Conservation (phyloP, 169 alveolate genomes). For the Plasmodium vivax region DNA sequence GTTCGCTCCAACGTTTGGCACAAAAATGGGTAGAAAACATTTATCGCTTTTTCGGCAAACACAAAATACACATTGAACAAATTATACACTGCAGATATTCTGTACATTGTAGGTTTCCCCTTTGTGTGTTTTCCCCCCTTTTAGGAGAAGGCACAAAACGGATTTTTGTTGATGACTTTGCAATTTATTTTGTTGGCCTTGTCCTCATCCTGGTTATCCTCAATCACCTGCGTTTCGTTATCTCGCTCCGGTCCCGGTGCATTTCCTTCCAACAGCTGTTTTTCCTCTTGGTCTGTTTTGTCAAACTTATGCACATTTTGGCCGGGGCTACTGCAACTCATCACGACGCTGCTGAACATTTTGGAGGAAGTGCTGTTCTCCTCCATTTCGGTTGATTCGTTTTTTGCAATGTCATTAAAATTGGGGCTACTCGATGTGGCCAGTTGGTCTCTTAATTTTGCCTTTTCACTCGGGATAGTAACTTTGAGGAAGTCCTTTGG, state of each 20-base stretch:
- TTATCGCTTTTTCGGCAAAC: neutral
- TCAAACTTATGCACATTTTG: neutral
- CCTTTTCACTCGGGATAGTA: neutral
- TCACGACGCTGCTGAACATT: neutral
- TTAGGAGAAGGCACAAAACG: conserved; percentile 22
- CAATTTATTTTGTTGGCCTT: conserved; percentile 38
- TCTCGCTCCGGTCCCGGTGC: neutral
- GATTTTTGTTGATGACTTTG: conserved; percentile 49
- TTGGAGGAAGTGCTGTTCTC: neutral
- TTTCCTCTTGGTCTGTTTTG: neutral
- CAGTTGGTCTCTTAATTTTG: neutral
- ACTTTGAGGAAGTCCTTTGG: neutral
- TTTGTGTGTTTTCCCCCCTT: neutral
- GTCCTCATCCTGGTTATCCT: conserved; percentile 21
- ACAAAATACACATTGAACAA: neutral
- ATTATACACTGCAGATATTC: neutral
- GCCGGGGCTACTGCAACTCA: neutral
- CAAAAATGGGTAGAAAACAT: neutral
- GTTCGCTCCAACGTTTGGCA: neutral
- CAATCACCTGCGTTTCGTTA: neutral
- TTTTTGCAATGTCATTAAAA: neutral
- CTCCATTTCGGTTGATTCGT: neutral
- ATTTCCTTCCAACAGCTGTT: neutral
- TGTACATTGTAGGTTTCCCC: neutral
- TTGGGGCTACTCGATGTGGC: neutral